A percentile compares a stretch with the other conserved stretches of the same genome.
These are phyloP conservation scores for Blepharisma undulans DNA, from an alignment of 169 alveolate species.

Conservation along the genomic window DNA sequence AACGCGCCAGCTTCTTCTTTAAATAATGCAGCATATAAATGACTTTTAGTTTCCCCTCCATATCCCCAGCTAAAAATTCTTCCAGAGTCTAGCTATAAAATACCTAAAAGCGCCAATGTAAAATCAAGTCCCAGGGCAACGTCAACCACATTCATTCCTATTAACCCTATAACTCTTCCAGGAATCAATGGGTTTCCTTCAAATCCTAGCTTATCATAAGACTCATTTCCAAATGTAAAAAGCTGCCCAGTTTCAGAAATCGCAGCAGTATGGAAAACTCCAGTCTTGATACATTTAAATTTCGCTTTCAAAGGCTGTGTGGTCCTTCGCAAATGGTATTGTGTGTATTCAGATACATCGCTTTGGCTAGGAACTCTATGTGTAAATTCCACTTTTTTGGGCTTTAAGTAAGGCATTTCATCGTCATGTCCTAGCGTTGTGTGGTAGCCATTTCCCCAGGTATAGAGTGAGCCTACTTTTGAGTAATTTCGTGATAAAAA, in stretches of 20 bases:
- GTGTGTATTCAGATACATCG: neutral
- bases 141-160: neutral
- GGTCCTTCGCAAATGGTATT: neutral
- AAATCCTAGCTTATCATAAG: slow-evolving; percentile 15
- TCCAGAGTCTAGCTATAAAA: neutral
- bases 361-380: neutral
- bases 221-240: neutral
- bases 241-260: slow-evolving; percentile 21
- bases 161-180: neutral
- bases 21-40: neutral
- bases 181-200: neutral
- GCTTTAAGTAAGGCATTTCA: neutral
- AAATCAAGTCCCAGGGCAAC: slow-evolving; percentile 21
- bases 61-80: slow-evolving; percentile 38
- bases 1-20: slow-evolving; percentile 4
- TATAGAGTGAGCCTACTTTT: neutral
- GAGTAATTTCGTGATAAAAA: neutral
- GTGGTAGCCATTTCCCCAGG: slow-evolving; percentile 21
- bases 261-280: slow-evolving; percentile 1
- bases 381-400: neutral
- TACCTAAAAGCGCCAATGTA: slow-evolving; percentile 25
- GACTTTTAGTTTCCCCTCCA: slow-evolving; percentile 17
- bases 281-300: neutral
- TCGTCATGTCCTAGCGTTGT: neutral
- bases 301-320: neutral